Conservation (phyloP, 306 rosid genomes). For the Cercis canadensis region DNA sequence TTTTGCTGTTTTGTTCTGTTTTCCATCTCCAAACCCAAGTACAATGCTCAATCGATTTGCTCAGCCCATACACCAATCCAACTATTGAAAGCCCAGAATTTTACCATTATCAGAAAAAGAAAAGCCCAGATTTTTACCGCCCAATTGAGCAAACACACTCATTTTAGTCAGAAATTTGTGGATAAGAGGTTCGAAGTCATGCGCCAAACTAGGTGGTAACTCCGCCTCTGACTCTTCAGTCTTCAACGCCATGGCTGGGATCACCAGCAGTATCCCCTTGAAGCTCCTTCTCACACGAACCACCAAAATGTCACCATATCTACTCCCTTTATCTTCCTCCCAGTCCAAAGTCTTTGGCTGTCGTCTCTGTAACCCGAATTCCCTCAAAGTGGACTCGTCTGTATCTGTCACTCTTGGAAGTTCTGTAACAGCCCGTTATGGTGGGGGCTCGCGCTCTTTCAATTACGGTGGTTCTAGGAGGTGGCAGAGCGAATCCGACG, state of each 20-base stretch:
- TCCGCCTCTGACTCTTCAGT: background rate
- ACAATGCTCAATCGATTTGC: no score
- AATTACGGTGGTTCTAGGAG: slow-evolving; percentile 44
- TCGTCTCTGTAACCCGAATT: slow-evolving; percentile 42
- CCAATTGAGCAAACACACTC: no score
- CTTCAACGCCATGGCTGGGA: slow-evolving; percentile 71
- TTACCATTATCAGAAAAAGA: no score
- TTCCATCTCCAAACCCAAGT: no score
- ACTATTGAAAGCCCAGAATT: no score
- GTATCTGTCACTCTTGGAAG: slow-evolving; percentile 27
- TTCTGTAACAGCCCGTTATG: slow-evolving; percentile 60
- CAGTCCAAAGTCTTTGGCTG: slow-evolving; percentile 65
- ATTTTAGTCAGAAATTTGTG: slow-evolving; percentile 22
- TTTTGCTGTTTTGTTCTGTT: no score
- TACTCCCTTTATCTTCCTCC: slow-evolving; percentile 40
- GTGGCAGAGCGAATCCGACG: slow-evolving; percentile 48
- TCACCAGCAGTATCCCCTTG: slow-evolving; percentile 61
- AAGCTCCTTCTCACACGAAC: slow-evolving; percentile 42
- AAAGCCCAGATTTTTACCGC: no score
- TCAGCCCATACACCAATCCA: no score
- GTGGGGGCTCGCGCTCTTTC: slow-evolving; percentile 52
- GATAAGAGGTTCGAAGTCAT: slow-evolving; percentile 35
- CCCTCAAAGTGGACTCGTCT: slow-evolving; percentile 39
- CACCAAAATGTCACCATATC: slow-evolving; percentile 36
- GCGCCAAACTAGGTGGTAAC: slow-evolving; percentile 17